Conservation (phyloP, 2,329 filamentous ascomycete species). For the Alternaria brassicicola region DNA sequence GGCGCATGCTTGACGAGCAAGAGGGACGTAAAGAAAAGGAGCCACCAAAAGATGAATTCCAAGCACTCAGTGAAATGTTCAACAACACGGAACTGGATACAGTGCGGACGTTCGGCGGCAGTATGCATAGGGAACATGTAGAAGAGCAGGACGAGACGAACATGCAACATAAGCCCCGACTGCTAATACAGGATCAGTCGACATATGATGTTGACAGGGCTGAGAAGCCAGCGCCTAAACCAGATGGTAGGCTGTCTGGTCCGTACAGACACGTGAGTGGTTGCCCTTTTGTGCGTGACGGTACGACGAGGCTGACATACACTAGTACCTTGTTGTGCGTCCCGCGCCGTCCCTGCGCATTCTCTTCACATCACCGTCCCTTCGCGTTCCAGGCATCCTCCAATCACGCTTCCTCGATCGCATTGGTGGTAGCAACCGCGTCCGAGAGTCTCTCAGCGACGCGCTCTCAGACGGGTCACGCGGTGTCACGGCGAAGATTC, state of each 20-base stretch:
- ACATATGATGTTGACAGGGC: constrained; percentile 33
- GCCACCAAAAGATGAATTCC: constrained; percentile 65
- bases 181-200: constrained; percentile 57
- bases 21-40: constrained; percentile 36
- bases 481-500: constrained; percentile 75
- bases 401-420: constrained; percentile 57
- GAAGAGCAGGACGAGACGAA: constrained; percentile 55
- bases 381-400: constrained; percentile 57
- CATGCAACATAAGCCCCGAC: constrained; percentile 49
- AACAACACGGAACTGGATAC: constrained; percentile 70
- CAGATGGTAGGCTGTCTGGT: constrained; percentile 49
- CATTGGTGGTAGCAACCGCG: constrained; percentile 58
- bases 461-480: constrained; percentile 69
- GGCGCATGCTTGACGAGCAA: constrained; percentile 53
- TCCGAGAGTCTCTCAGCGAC: constrained; percentile 60
- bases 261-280: constrained; percentile 63
- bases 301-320: constrained; percentile 11
- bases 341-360: constrained; percentile 57
- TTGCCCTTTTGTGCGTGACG: neutral
- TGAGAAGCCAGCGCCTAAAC: constrained; percentile 19
- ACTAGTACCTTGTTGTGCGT: constrained; percentile 56
- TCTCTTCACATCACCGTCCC: constrained; percentile 57
- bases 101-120: constrained; percentile 67
- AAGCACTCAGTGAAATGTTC: constrained; percentile 71
- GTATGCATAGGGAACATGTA: constrained; percentile 63